phyloP scores from a whole-genome alignment of 2,329 filamentous ascomycete genomes.

The Ceratocystis eucalypticola region DNA sequence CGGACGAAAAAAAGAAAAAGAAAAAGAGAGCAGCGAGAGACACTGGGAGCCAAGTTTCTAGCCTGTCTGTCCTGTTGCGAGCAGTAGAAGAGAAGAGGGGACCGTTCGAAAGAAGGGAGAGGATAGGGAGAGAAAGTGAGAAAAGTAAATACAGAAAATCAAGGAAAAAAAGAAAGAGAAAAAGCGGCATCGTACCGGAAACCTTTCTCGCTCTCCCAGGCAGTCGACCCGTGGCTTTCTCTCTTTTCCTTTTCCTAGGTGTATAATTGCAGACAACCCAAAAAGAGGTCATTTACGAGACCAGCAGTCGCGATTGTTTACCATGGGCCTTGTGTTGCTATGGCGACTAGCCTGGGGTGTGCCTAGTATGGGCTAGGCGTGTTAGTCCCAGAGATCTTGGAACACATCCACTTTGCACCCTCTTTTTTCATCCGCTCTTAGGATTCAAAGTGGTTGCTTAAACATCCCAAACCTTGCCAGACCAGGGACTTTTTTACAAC shows the following conservation, averaged over 20 bases:
- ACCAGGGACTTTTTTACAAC: no score
- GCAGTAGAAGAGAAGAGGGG: slow-evolving; percentile 5
- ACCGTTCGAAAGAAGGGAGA: not conserved
- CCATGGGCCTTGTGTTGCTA: not conserved
- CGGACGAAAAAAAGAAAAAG: not conserved
- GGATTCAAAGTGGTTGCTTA: not conserved
- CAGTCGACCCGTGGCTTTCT: not conserved
- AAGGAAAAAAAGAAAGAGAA: not conserved
- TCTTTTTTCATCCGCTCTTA: not conserved
- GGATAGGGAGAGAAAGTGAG: not conserved
- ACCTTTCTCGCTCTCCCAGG: not conserved
- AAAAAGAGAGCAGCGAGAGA: not conserved
- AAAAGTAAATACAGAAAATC: not conserved
- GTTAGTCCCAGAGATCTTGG: slow-evolving; percentile 5
- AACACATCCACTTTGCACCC: slow-evolving; percentile 8
- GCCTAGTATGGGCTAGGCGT: not conserved
- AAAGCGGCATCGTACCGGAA: not conserved
- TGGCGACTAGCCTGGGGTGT: slow-evolving; percentile 1
- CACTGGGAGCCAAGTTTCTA: not conserved
- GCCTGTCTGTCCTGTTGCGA: not conserved
- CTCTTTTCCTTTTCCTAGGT: slow-evolving; percentile 5
- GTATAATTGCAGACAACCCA: slow-evolving; percentile 7
- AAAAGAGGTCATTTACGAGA: slow-evolving; percentile 3
- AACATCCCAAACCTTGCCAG: not conserved
- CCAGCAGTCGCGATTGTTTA: slow-evolving; percentile 12